Base-by-base conservation (phyloP, 2,329 filamentous ascomycete genomes). In the Nemania diffusa region DNA sequence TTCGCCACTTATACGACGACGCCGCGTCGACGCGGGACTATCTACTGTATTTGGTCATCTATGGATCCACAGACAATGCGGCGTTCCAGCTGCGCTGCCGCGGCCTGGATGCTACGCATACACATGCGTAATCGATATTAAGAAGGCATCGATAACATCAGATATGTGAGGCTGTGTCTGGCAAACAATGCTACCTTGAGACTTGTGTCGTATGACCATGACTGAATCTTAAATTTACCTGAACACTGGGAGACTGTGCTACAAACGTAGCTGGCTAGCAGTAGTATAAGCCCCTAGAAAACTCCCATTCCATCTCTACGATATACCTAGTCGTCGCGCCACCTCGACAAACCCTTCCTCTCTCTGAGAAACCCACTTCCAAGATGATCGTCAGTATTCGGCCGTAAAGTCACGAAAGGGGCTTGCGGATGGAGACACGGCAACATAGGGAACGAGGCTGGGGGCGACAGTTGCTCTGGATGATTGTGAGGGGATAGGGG, bases 271-370 rank as follows among this genome's bases (percentile, higher is more conserved):
- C 26, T 27, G 15, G 48, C 51, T 40, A 46, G 32, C 20, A 55
- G 27, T 53, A 29, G 22, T 32, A 6, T 15, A 9, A 40, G 24
- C 20, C 34, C 27, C 29, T 15, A 17, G 27, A 52, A 13, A 42
- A 29, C 6, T 15, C 37, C 22, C 11, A 22, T 26, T 42, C 26
- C n/a, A 7, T 70, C 62, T 67, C 68, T 72, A 66, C 37, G 70
- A 40, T 64, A 76, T 71, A 24, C 81, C 83, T 71, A 89, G 80
- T 72, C 79, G 80, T 62, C 78, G 80, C 3, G 85, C 85, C 24
- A 86, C 78, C 72, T 87, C 84, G 44, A 85, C 61, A 61, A 89
- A 84, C 0, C 79, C 91, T 8, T 80, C 83, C 55, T 86, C 82
- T 11, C 78, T 80, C 67, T 82, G 72, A 13, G 77, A 78, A 27